phyloP scores from a whole-genome alignment of 1,284 basidiomycete genomes.

The Testicularia cyperi region DNA sequence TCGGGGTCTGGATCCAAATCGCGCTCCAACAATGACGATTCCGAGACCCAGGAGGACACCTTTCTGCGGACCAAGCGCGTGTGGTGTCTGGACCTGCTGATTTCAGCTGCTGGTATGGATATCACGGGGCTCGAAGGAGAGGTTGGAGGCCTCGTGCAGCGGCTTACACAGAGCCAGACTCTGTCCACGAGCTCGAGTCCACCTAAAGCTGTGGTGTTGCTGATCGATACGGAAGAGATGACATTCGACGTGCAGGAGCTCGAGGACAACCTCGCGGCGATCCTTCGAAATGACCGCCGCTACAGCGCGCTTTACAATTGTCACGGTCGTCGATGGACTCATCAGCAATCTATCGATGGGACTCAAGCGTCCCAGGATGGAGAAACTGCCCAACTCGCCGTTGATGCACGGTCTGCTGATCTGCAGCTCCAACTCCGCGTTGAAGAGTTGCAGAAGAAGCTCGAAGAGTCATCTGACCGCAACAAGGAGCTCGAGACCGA shows the following conservation, averaged over 20 bases:
- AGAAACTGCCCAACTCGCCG: neutral
- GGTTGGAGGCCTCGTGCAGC: neutral
- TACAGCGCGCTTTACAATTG: constrained; percentile 14
- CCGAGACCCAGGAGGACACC: constrained; percentile 34
- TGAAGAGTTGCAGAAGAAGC: constrained; percentile 1
- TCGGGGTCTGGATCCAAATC: constrained; percentile 8
- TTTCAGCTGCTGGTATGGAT: neutral
- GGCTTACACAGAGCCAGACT: constrained; percentile 8
- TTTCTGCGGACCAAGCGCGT: constrained; percentile 21
- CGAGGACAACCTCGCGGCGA: constrained; percentile 12
- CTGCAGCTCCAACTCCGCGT: neutral
- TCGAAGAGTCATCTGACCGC: constrained; percentile 1
- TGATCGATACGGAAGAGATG: constrained; percentile 13
- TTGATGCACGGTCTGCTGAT: neutral
- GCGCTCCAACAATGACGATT: constrained; percentile 14
- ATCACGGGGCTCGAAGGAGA: neutral
- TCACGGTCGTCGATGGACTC: constrained; percentile 16
- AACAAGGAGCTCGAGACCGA: constrained; percentile 1
- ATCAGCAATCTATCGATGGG: no score
- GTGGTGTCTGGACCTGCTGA: constrained; percentile 30
- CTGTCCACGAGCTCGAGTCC: neutral
- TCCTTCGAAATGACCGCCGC: constrained; percentile 11
- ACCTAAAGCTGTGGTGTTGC: constrained; percentile 5
- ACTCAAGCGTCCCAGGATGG: neutral
- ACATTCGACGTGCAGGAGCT: constrained; percentile 35